Base-by-base conservation (phyloP, 805 yeast genomes). In the Schizosaccharomyces japonicus region DNA sequence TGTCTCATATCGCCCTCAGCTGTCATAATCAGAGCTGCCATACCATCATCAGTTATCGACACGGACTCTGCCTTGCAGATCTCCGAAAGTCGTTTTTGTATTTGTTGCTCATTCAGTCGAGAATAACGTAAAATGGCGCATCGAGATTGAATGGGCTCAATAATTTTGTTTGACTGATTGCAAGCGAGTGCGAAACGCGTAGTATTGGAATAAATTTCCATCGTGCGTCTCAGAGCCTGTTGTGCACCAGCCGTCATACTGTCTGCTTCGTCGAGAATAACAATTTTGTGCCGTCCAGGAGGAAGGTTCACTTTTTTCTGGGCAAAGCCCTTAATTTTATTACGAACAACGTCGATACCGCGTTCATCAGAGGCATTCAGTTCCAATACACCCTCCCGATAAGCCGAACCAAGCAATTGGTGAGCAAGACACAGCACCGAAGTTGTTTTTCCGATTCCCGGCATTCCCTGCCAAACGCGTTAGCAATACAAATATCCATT, bases 1-100 rank as follows among this genome's bases (percentile, higher is more conserved):
- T 90, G 98, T 61, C 98, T 75, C 98, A 90, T 87, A 59, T 90
- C 98, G 50, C 98, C 98, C 58, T 90, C 98, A 0, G 95, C 92
- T 0, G 95, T 78, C 63, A 90, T 90, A 13, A 90, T 75, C 50
- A 90, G 69, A 0, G 98, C 96, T 54, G 83, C 83, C 31, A 90
- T 63, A 0, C 98, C 98, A 60, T 83, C 95, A 51, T 83, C 80
- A 15, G 85, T 74, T 61, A 73, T 80, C 57, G 82, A 67, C 11
- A 87, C 80, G 40, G 74, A 60, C 60, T 90, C 96, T 2, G 62
- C 56, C 53, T 76, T 68, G 44, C 76, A 70, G 21, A 90, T 71
- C 55, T 81, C 79, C 52, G 81, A 60, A 47, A 90, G 64, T 51
- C 94, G 70, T 53, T 74, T 70, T 57, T 85, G 67, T 1, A 90